Base-by-base conservation (phyloP, 768 basidiomycete species). In the Tephrocybe sp. region DNA sequence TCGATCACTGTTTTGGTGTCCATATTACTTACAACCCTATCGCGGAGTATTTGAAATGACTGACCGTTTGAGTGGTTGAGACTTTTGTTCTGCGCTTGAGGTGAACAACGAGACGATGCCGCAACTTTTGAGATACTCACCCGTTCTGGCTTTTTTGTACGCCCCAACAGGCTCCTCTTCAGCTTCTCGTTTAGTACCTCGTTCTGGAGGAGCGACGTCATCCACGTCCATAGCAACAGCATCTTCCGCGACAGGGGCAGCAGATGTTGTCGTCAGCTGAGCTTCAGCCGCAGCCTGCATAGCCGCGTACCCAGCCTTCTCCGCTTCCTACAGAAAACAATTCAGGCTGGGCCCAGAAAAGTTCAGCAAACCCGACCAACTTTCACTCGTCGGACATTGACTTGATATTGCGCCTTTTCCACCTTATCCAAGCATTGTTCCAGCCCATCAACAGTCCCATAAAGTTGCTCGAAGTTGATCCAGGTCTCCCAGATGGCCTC, bases 401-500 rank as follows among this genome's bases (percentile, higher is more conserved):
- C 78, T 44, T 85, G 80, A 41, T 70, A 71, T 53, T 79, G 80
- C 15, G 86, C 84, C 56, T 80, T 81, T 56, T 88, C 81, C 18
- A 91, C 73, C 54, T 83, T 82, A 48, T 81, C 80, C 39, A 87
- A 63, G 36, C 81, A 81, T 9, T 72, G 69, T 33, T 90, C 83
- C 24, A 91, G 73, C 32, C 84, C 81, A 24, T 79, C 73, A 12
- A 91, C 73, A 20, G 81, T 77, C 0, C 96, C 96, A 60, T 93
- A 77, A 3, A 88, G 70, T 57, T 91, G 82, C 65, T 98, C 96
- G 60, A 98, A 97, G n/a, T 77, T 70, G 15, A 86, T 62, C 90
- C 92, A 96, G 1, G 90, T 86, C 49, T 94, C 91, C 85, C 91
- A 96, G 7, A 98, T 73, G 9, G 86, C 88, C 67, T 99, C 96